A percentile compares a stretch with the other conserved stretches of the same genome.
Evolutionary conservation across 2,329 filamentous ascomycete species (phyloP).

Genomic region (Oidium heveae): DNA sequence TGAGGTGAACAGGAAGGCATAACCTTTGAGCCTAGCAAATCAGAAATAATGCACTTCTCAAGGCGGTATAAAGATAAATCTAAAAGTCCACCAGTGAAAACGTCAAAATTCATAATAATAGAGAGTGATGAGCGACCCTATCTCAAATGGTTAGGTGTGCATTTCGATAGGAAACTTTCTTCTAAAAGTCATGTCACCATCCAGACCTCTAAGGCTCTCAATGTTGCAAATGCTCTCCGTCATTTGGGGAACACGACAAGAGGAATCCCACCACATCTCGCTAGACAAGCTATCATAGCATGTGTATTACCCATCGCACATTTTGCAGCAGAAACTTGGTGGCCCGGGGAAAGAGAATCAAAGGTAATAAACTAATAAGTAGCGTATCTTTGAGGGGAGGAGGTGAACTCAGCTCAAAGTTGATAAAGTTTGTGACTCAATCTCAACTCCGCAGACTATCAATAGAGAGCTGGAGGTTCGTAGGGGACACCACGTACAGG

Average conservation of each 20-base stretch:
- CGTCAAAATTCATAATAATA: not conserved
- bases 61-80: not conserved
- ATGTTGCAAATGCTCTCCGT: not conserved
- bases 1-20: not conserved
- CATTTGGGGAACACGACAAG: not conserved
- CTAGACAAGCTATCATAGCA: not conserved
- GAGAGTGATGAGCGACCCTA: not conserved
- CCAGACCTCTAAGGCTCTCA: not conserved
- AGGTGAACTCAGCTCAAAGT: no score
- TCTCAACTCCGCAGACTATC: no score
- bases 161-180: not conserved
- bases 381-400: no score
- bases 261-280: not conserved
- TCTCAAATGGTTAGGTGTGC: not conserved
- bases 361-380: not conserved
- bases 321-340: not conserved
- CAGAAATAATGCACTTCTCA: not conserved
- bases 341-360: not conserved
- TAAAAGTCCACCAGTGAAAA: not conserved
- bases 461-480: no score
- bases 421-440: no score
- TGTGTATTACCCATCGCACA: not conserved
- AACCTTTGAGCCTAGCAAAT: not conserved
- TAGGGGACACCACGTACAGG: no score
- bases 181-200: not conserved